Evolutionary conservation across 2,329 filamentous ascomycete species (phyloP), one percentile per base, ranked within the genome.

Genomic region (Bipolaris cookei): DNA sequence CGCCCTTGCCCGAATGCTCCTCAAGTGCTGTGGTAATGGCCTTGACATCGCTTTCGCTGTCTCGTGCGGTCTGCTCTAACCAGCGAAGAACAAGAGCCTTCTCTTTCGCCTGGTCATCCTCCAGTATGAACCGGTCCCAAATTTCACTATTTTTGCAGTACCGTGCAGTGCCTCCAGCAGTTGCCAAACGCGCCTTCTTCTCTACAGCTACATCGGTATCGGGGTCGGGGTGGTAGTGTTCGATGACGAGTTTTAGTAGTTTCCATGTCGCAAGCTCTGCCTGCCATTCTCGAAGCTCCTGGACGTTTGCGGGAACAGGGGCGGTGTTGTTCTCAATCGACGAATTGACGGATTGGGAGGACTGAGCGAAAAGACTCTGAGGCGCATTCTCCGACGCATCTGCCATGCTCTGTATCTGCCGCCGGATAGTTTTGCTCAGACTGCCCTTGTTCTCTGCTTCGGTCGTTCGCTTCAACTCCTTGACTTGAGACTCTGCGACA

Each of bases 221-320:
- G 10, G 74, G 73, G 32, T 71, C 68, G 42, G 79, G 78, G 64
- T 81, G 79, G 71, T 91, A 88, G 67, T 90, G 85, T 10, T 89
- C 87, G 49, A 97, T 83, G 59, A 96, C 81, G 37, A 90, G 85
- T 46, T 87, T 84, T 56, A 98, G 80, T 25, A 98, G 82, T 70
- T 96, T 88, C 95, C 95, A 99, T 0, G 92, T 95, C 68, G 96
- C 91, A 38, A 88, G 86, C 77, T 99, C 95, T 62, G 90, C 84
- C 75, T 96, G 88, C 83, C 92, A 89, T 54, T 86, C 84, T 69
- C 84, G 81, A 11, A 89, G 71, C 59, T 86, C 83, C 51, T 82
- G 73, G 18, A 82, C 70, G 41, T 74, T 77, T 30, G 77, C 64
- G n/a, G 68, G 69, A 32, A 71, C 69, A 25, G 66, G 54, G 18